These are phyloP conservation scores for Pleurotus pulmonarius DNA, from an alignment of 768 basidiomycete species.

Conservation along the genomic window DNA sequence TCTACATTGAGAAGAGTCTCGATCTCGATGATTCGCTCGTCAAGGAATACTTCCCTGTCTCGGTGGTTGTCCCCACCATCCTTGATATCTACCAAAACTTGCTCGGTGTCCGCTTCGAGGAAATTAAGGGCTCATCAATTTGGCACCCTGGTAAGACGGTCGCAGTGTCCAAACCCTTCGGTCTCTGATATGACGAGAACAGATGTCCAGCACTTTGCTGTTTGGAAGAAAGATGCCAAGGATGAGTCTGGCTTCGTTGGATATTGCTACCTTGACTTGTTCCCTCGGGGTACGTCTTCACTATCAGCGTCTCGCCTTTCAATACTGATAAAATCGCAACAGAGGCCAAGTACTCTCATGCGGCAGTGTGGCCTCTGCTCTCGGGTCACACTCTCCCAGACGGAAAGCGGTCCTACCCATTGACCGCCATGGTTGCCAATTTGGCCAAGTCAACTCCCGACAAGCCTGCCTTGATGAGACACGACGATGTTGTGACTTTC, in stretches of 20 bases:
- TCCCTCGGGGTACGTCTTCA: constrained; percentile 61
- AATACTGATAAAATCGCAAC: neutral
- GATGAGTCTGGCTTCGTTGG: constrained; percentile 74
- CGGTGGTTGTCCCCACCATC: constrained; percentile 78
- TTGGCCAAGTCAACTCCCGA: constrained; percentile 81
- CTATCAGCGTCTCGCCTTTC: constrained; percentile 1
- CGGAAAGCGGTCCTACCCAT: constrained; percentile 66
- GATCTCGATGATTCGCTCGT: constrained; percentile 73
- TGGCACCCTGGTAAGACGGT: constrained; percentile 72
- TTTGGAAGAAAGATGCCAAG: constrained; percentile 78
- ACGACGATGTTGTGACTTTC: constrained; percentile 85
- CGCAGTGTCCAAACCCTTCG: neutral
- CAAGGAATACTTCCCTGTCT: constrained; percentile 89
- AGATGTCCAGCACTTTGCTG: constrained; percentile 83
- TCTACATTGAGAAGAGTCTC: constrained; percentile 62
- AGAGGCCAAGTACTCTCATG: constrained; percentile 83
- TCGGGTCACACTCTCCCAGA: constrained; percentile 57
- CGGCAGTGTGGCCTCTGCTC: constrained; percentile 78
- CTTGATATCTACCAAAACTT: constrained; percentile 81
- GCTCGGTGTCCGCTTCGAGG: constrained; percentile 72
- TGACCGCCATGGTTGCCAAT: constrained; percentile 87
- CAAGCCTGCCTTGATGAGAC: constrained; percentile 81
- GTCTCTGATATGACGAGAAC: constrained; percentile 4
- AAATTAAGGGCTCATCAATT: constrained; percentile 47
- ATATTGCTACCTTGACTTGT: constrained; percentile 85